Evolutionary conservation across 495 filamentous ascomycete genomes (phyloP), one percentile per base, ranked within the genome.

Genomic region (Letharia columbiana): DNA sequence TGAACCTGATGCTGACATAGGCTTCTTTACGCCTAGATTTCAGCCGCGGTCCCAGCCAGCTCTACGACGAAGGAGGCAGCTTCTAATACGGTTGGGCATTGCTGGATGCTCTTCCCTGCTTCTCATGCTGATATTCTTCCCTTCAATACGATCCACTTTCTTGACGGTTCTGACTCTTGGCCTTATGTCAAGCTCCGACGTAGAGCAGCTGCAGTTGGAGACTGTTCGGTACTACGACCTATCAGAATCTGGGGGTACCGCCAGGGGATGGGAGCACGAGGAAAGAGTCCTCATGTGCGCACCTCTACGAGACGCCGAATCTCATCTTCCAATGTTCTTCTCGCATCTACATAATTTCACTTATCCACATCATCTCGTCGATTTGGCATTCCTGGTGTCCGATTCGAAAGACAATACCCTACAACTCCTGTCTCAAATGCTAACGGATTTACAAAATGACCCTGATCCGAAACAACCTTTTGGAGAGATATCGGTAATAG

Each of bases 271-370:
- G 94, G 92, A 96, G 73, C 81, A 89, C 42, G 95, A 91, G 71
- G 95, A 99, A 76, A 86, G 95, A 62, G 94, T 99, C 69, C 82
- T 99, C 54, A 86, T 99, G 73, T 97, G 94, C 73, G 93, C 95
- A 10, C 95, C 95, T 47, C 82, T 99, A 58, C 86, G 95, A 72
- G 95, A 99, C 75, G 95, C 95, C 33, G 87, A 93, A 70, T 84
- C 89, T 31, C 95, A 99, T 81, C 80, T 99, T 9, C 88, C 89
- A 52, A 96, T 99, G 94, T 98, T 99, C 83, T 99, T 99, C 77
- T 87, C 86, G 42, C 95, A 99, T 75, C 84, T 99, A 52, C 86
- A 83, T 58, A 99, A 98, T 77, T 89, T 99, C 63, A 99, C 95
- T 44, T 99, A 99, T 73, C 95, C 95, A 0, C 95, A 99, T 73